Percentiles rank a stretch among this genome's conserved stretches.
These are phyloP conservation scores for Strigomonas culicis DNA, from an alignment of 208 protist species.

Conservation along the genomic window DNA sequence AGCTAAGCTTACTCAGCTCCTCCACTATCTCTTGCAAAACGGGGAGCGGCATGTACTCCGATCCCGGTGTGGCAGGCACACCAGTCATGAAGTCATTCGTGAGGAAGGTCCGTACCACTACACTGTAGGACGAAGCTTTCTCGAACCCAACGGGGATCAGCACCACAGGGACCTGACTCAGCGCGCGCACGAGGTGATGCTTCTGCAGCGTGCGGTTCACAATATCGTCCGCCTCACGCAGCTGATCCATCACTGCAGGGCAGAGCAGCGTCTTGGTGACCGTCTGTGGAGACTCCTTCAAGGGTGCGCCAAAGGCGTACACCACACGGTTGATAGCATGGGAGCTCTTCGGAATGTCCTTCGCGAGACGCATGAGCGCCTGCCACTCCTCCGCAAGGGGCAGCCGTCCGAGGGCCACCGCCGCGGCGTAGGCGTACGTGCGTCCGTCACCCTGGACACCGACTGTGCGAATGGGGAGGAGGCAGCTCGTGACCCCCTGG, in stretches of 20 bases:
- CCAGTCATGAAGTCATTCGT: slow-evolving; percentile 98
- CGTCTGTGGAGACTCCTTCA: slow-evolving; percentile 20
- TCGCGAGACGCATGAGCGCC: slow-evolving; percentile 66
- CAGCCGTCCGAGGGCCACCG: slow-evolving; percentile 59
- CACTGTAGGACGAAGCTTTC: slow-evolving; percentile 34
- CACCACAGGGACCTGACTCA: slow-evolving; percentile 94
- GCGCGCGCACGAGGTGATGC: slow-evolving; percentile 69
- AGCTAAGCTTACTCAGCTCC: slow-evolving; percentile 58
- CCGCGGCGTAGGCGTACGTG: slow-evolving; percentile 94
- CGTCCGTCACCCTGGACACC: slow-evolving; percentile 97
- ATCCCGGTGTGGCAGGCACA: slow-evolving; percentile 82
- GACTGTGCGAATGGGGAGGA: slow-evolving; percentile 94
- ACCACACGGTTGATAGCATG: slow-evolving; percentile 93
- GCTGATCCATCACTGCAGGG: slow-evolving; percentile 76
- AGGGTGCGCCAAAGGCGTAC: slow-evolving; percentile 80
- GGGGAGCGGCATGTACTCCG: slow-evolving; percentile 74
- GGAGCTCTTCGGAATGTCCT: slow-evolving; percentile 87
- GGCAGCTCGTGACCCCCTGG: slow-evolving; percentile 23
- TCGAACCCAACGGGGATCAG: slow-evolving; percentile 91
- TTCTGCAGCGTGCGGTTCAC: slow-evolving; percentile 81
- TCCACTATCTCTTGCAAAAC: slow-evolving; percentile 81
- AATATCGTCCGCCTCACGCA: slow-evolving; percentile 86
- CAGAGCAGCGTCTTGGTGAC: slow-evolving; percentile 80
- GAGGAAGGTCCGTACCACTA: slow-evolving; percentile 95
- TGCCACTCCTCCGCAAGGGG: slow-evolving; percentile 69